Percentiles rank a stretch among this genome's conserved stretches.
phyloP scores from a whole-genome alignment of 176 grass and related monocot genomes.

The Secale cereale region DNA sequence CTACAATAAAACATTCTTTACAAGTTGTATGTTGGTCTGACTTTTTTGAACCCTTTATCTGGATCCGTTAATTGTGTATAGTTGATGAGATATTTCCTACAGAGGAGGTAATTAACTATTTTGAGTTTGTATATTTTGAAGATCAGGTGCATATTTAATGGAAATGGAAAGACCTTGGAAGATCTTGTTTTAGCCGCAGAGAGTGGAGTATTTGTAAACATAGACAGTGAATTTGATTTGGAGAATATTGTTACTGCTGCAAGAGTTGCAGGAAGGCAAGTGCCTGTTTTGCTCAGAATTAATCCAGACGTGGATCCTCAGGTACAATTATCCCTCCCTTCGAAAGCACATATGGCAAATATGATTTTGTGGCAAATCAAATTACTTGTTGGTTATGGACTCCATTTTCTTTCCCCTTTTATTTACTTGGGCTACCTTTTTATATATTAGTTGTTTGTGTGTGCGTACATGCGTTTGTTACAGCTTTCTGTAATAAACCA shows the following conservation, averaged over 20 bases:
- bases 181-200: constrained; percentile 89
- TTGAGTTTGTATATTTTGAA: constrained; percentile 44
- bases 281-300: constrained; percentile 91
- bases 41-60: background rate
- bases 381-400: constrained; percentile 17
- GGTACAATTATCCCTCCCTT: constrained; percentile 33
- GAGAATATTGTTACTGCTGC: constrained; percentile 84
- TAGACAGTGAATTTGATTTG: constrained; percentile 98
- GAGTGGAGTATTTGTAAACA: constrained; percentile 87
- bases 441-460: background rate
- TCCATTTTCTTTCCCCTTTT: background rate
- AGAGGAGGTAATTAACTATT: constrained; percentile 1
- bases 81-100: background rate
- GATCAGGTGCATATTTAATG: constrained; percentile 97
- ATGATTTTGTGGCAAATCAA: background rate
- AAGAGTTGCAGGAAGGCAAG: constrained; percentile 69
- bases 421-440: background rate
- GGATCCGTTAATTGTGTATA: background rate
- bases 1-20: background rate
- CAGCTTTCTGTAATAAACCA: background rate
- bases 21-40: background rate
- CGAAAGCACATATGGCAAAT: background rate
- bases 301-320: constrained; percentile 98
- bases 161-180: constrained; percentile 88
- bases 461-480: background rate